phyloP scores from a whole-genome alignment of 495 filamentous ascomycete genomes.

The Penicillium canariense region DNA sequence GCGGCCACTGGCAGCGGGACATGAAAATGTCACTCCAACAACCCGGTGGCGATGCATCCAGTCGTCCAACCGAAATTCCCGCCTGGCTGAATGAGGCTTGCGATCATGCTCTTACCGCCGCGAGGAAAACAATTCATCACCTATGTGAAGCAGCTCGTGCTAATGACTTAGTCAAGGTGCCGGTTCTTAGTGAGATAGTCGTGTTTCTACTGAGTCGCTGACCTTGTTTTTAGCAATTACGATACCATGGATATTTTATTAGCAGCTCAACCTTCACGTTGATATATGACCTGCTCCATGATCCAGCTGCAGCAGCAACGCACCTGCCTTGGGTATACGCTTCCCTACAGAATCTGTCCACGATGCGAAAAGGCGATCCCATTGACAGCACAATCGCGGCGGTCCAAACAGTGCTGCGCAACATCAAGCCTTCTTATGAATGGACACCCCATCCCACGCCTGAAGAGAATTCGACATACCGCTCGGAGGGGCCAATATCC shows the following conservation, averaged over 20 bases:
- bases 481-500: background rate
- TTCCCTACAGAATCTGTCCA: slow-evolving; percentile 30
- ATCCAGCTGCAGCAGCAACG: slow-evolving; percentile 26
- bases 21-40: slow-evolving; percentile 20
- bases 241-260: slow-evolving; percentile 43
- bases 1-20: slow-evolving; percentile 39
- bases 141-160: slow-evolving; percentile 33
- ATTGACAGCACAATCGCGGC: slow-evolving; percentile 32
- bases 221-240: slow-evolving; percentile 29
- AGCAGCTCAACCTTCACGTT: slow-evolving; percentile 38
- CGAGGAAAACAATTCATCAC: slow-evolving; percentile 38
- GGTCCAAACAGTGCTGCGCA: slow-evolving; percentile 35
- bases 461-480: background rate
- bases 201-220: background rate
- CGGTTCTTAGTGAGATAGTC: background rate
- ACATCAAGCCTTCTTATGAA: slow-evolving; percentile 36
- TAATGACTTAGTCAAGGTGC: slow-evolving; percentile 40
- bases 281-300: slow-evolving; percentile 43
- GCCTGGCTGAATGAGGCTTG: slow-evolving; percentile 47
- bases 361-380: slow-evolving; percentile 32
- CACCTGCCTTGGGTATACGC: slow-evolving; percentile 45
- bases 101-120: slow-evolving; percentile 33
- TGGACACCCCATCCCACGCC: slow-evolving; percentile 16
- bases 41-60: background rate
- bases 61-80: slow-evolving; percentile 33